Base-by-base conservation (phyloP, 139 green algal genomes). In the Chlorella sp. region DNA sequence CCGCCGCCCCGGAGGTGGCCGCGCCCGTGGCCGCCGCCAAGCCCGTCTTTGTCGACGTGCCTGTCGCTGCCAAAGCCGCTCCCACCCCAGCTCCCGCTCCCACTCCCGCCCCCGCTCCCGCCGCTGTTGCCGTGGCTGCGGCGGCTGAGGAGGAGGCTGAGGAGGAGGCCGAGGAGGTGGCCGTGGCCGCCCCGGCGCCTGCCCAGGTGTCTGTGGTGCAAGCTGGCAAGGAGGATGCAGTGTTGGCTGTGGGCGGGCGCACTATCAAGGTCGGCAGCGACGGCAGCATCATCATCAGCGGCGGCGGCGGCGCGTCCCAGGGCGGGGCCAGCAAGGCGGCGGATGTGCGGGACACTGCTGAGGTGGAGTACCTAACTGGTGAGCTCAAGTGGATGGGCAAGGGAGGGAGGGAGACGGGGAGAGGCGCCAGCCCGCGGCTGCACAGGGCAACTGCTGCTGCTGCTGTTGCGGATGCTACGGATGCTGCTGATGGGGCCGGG, bases 301-400 rank as follows among this genome's bases (percentile, higher is more conserved):
- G 83, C 64, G n/a, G 37, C 11, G 83, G 53, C 12, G 7, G 26
- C 7, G 61, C n/a, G n/a, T 3, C 36, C 26, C 64, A 57, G 37
- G 68, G 34, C 15, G 37, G 30, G 14, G 68, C 40, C 30, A 32
- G 36, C 4, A 14, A 26, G 24, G 57, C 30, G 0, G 48, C 42
- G 57, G 83, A 88, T 24, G 83, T 34, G 7, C 71, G 37, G 1
- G 84, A 88, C 37, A 39, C 24, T 19, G 71, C 66, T 24, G 84
- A 88, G 84, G 28, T 81, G 26, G 84, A 88, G 66, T 88, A 88
- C 84, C 84, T 88, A 39, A 81, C 84, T 9, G 84, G 83, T 87
- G 64, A 37, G 83, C 0, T n/a, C n/a, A n/a, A n/a, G n/a, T n/a
- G 24, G 75, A n/a, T 22, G 39, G 28, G 69, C n/a, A 19, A 80